Base-by-base conservation (phyloP, 345 rosid genomes). In the Linum usitatissimum region DNA sequence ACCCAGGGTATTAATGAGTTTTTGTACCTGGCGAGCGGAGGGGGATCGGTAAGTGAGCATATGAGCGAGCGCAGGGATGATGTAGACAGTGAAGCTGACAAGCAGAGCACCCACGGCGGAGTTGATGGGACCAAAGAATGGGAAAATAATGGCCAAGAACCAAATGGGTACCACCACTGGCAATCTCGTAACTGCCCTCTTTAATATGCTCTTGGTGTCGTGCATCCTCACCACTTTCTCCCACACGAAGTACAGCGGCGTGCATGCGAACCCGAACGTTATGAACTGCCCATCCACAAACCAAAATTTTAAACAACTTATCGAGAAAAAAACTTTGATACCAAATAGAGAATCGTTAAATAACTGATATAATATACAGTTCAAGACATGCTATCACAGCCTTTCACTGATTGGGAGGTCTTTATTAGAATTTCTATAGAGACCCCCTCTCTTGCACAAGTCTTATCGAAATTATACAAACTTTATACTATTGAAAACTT, bases 61-160 rank as follows among this genome's bases (percentile, higher is more conserved):
- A 77, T 88, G 96, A 63, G 96, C 96, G 23, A 81, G 64, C 42
- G 92, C 75, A 55, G 96, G 96, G 75, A 88, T 88, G 76, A 88
- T 77, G 75, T 86, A 88, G 76, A 88, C 96, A 0, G 96, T 88
- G 83, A 88, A 88, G 78, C 85, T 88, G 67, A 88, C 96, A 62
- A 88, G 49, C 30, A 88, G 92, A 55, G 96, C 78, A 21, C 93
- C 93, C 48, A 88, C 96, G 31, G 96, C 86, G 1, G 96, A 88
- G 83, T 86, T 88, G 10, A 88, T 88, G 51, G 96, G 96, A 10
- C 96, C 96, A 6, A 88, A 88, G 83, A 88, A 88, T 21, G 92
- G 96, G 64, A 88, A 88, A 67, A 88, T 76, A 53, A 88, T 88
- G 56, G 96, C 96, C 70, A 88, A 70, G 80, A 88, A 88, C 92